Evolutionary conservation across 805 yeast genomes (phyloP), one percentile per base, ranked within the genome.

Genomic region (Barnettozyma botsteinii): DNA sequence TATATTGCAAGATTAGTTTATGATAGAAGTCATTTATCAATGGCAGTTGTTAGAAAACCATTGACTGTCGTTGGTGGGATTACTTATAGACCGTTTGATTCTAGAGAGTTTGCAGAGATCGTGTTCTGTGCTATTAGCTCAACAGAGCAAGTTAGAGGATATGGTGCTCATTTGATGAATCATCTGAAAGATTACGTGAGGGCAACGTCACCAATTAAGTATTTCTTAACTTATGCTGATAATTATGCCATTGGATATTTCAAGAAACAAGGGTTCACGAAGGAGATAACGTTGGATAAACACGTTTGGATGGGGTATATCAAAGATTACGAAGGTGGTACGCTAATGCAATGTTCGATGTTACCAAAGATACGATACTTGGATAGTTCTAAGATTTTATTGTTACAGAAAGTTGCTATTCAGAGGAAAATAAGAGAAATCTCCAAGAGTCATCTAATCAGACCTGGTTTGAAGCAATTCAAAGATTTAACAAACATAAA

Each of bases 291-390:
- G 7, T 71, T 93, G 41, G 93, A 91, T 27, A 83, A 81, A 48
- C 75, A 77, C 37, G 72, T 81, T 25, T 93, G 99, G 99, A 86
- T 87, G 93, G 99, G 99, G 3, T 93, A 93, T 62, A 93, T 93
- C 57, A 93, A 93, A 62, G 98, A 93, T 67, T 93, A 93, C 63
- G 99, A 93, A 65, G 99, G 99, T 20, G 98, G 98, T 52, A 93
- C 98, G 1, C 67, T 93, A 45, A 91, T 93, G 97, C 98, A 93
- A 65, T 93, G 98, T 59, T 66, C 91, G 1, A 89, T 91, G 94
- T 67, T 93, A 38, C 97, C 97, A 1, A 70, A 77, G 36, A 79
- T 87, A 42, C 75, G 98, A 49, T 93, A 93, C 61, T 67, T 93
- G 37, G 98, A 93, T 59, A 81, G 86, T 49, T 82, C 83, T 2